phyloP scores from a whole-genome alignment of 148 eudicot genomes.

The Heliosperma pusillum region DNA sequence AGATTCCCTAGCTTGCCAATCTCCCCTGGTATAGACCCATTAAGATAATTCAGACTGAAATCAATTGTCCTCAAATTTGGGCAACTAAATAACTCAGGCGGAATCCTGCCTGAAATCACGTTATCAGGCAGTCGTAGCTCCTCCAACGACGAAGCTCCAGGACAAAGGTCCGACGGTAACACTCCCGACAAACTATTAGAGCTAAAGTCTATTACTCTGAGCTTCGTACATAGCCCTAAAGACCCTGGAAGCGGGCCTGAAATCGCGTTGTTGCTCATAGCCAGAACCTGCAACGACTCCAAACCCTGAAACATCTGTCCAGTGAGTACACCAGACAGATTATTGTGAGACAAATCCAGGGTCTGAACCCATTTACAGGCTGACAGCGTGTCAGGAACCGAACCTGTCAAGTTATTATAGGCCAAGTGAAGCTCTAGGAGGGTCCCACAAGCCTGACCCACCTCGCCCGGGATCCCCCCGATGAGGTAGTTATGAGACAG shows the following conservation, averaged over 20 bases:
- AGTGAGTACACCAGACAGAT: conserved; percentile 64
- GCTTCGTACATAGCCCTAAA: conserved; percentile 51
- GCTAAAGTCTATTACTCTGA: conserved; percentile 71
- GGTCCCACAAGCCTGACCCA: conserved; percentile 62
- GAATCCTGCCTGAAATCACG: conserved; percentile 59
- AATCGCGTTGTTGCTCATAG: conserved; percentile 60
- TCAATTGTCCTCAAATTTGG: conserved; percentile 56
- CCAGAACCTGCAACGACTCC: conserved; percentile 55
- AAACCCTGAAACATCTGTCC: conserved; percentile 44
- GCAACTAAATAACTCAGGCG: conserved; percentile 61
- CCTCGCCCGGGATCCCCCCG: conserved; percentile 57
- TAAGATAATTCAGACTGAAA: conserved; percentile 79
- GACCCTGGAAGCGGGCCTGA: conserved; percentile 66
- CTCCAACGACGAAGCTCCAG: conserved; percentile 56
- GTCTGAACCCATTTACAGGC: conserved; percentile 64
- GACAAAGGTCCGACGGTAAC: conserved; percentile 68
- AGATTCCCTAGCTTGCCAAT: conserved; percentile 63
- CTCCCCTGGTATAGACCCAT: conserved; percentile 72
- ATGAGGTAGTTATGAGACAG: conserved; percentile 69
- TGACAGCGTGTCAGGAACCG: conserved; percentile 51
- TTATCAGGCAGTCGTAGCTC: conserved; percentile 86
- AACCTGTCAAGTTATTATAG: conserved; percentile 65
- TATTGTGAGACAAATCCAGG: conserved; percentile 73
- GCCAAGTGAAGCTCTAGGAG: conserved; percentile 59
- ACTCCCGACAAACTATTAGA: conserved; percentile 69